phyloP scores from a whole-genome alignment of 106 monocot genomes.

The Dendrobium chrysotoxum region DNA sequence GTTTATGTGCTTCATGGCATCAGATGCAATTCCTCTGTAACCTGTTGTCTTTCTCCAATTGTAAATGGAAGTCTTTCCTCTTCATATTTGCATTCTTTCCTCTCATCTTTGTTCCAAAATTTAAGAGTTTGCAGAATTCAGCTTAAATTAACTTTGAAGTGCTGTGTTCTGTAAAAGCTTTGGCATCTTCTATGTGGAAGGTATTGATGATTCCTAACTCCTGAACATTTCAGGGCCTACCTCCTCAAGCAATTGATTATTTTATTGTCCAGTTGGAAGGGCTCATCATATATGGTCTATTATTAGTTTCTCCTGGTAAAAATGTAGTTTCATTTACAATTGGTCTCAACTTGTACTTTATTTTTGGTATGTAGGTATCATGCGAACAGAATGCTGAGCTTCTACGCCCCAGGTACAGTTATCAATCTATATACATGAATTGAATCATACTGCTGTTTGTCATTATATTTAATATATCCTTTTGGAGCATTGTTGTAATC shows the following conservation, averaged over 20 bases:
- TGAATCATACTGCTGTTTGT: background rate
- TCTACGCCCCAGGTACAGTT: conserved; percentile 21
- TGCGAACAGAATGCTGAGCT: conserved; percentile 30
- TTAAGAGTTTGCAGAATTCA: no score
- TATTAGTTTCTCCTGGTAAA: background rate
- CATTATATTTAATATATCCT: background rate
- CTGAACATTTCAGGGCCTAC: no score
- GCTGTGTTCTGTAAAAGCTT: no score
- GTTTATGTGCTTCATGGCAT: no score
- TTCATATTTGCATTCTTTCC: no score
- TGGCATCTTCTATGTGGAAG: no score
- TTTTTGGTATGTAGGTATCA: conserved; percentile 11
- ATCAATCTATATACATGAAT: background rate
- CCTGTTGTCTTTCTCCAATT: no score
- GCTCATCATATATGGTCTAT: background rate
- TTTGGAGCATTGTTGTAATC: background rate
- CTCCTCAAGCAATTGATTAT: background rate
- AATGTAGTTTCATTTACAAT: background rate
- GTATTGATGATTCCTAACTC: background rate
- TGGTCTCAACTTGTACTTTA: background rate
- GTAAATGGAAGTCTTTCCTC: no score
- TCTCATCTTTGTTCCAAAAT: no score
- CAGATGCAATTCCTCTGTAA: no score
- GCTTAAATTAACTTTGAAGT: no score
- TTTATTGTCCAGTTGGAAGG: background rate